Evolutionary conservation across 2,329 filamentous ascomycete species (phyloP).

Genomic region (Colletotrichum phormii): DNA sequence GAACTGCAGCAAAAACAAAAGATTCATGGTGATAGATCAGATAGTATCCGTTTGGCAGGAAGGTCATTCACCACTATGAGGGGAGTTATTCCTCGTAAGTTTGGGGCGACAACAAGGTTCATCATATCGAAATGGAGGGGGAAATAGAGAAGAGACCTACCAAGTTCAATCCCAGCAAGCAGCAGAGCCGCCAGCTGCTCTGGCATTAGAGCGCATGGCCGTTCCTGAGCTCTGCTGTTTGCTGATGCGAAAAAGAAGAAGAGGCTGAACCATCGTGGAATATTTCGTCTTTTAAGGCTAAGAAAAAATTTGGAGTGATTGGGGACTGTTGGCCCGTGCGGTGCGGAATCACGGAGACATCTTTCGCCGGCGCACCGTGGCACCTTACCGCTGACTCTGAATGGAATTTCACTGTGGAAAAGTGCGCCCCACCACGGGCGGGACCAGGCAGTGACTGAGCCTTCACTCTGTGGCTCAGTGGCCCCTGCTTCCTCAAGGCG

Average conservation of each 20-base stretch:
- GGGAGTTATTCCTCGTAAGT: slow-evolving; percentile 61
- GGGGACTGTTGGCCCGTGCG: slow-evolving; percentile 28
- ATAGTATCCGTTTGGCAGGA: slow-evolving; percentile 68
- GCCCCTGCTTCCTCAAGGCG: slow-evolving; percentile 7
- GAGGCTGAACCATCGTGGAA: not conserved
- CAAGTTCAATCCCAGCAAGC: slow-evolving; percentile 13
- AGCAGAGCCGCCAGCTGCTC: slow-evolving; percentile 25
- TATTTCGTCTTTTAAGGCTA: slow-evolving; percentile 23
- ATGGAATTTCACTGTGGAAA: not conserved
- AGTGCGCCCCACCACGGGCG: not conserved
- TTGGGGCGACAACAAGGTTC: slow-evolving; percentile 63
- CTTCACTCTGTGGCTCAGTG: not conserved
- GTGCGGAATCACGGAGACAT: slow-evolving; percentile 18
- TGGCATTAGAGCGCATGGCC: slow-evolving; percentile 15
- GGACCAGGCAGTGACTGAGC: not conserved
- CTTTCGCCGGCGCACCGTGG: slow-evolving; percentile 26
- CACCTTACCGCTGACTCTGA: not conserved
- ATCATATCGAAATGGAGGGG: slow-evolving; percentile 47
- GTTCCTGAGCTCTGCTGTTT: slow-evolving; percentile 26
- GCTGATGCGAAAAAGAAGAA: slow-evolving; percentile 13
- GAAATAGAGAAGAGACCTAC: slow-evolving; percentile 24
- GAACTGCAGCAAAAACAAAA: not conserved
- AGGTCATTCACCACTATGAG: slow-evolving; percentile 62
- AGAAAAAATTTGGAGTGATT: slow-evolving; percentile 35
- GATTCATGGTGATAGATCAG: slow-evolving; percentile 50